Evolutionary conservation across 139 green algal genomes (phyloP).

Genomic region (Mesotaenium endlicherianum): DNA sequence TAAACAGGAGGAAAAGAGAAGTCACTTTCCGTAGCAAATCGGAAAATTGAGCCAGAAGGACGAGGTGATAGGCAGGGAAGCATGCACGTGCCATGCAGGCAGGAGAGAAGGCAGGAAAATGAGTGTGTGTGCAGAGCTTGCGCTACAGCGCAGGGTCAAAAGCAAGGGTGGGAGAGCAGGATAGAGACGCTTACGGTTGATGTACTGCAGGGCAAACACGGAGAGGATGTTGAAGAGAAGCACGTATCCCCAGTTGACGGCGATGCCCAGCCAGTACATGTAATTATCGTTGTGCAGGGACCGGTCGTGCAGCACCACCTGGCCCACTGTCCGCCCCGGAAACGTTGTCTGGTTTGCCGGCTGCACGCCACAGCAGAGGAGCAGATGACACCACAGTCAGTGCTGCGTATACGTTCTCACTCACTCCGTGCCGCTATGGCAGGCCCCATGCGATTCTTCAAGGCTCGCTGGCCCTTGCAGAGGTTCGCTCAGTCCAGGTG

Average conservation of each 20-base stretch:
- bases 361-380: background rate
- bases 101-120: no score
- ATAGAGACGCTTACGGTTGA: background rate
- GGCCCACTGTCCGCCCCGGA: background rate
- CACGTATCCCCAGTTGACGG: background rate
- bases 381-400: background rate
- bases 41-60: background rate
- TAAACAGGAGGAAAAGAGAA: background rate
- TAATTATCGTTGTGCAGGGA: background rate
- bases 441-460: no score
- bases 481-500: background rate
- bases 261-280: conserved; percentile 21
- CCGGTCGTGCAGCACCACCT: background rate
- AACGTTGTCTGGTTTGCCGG: background rate
- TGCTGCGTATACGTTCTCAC: background rate
- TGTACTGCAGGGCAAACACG: conserved; percentile 6
- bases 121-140: no score
- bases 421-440: background rate
- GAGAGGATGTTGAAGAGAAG: conserved; percentile 19
- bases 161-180: background rate
- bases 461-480: no score
- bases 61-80: background rate
- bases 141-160: no score
- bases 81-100: background rate
- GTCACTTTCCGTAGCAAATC: no score